Evolutionary conservation across 2,329 filamentous ascomycete genomes (phyloP), one percentile per base, ranked within the genome.

Genomic region (Knufia fluminis): DNA sequence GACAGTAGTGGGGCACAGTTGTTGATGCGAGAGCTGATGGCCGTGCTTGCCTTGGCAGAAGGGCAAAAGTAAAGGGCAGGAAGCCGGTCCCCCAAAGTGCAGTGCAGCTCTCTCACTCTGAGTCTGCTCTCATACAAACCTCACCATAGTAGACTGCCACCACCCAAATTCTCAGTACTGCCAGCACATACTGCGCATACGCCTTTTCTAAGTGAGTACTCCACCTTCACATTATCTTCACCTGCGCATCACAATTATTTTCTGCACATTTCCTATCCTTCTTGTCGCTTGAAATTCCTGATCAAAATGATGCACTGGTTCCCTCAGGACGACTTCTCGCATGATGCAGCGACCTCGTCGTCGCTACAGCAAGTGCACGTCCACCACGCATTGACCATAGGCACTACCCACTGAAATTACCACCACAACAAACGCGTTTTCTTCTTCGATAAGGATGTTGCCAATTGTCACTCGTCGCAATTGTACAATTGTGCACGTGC

Each of bases 331-430:
- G 23, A 48, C 54, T 48, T 53, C 49, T 52, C 47, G 50, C 32
- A 39, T 46, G 33, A 26, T 46, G 16, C 31, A 39, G 35, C 56
- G 51, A 58, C 56, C 56, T 58, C 46, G 50, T 54, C 39, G 54
- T 51, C 19, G 57, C 41, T 8, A 57, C 55, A 10, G 61, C 60
- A 35, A 62, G 58, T 33, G 22, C 35, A 19, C 35, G 14, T 31
- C 22, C 19, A 20, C 10, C 35, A 19, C 36, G 33, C 44, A 51
- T 49, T 49, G 49, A 42, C 48, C 46, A 46, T 52, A 35, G 10
- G 42, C 39, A 35, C 48, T 14, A 44, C 46, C 36, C n/a, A 63
- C 62, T n/a, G 61, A 62, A 22, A 80, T 65, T 3, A 68, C 66
- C 46, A 66, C 63, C 52, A 54, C 54, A 48, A 49, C 45, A 48